These are phyloP conservation scores for Pseudocercospora vitis DNA, from an alignment of 2,329 filamentous ascomycete species.

Conservation along the genomic window DNA sequence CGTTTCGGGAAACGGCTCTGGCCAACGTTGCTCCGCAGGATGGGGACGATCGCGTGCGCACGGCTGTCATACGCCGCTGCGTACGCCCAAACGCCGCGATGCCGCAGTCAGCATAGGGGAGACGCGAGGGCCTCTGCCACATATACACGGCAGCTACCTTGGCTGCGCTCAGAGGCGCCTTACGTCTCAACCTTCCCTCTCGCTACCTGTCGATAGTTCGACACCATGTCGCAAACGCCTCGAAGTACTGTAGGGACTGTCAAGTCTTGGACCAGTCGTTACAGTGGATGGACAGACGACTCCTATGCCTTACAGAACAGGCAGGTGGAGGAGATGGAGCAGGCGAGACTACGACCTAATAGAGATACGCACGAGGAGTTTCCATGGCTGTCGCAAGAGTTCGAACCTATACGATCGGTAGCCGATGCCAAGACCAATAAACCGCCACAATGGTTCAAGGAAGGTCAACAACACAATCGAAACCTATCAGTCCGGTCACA, in stretches of 20 bases:
- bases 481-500: slow-evolving; percentile 25
- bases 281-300: slow-evolving; percentile 33
- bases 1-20: slow-evolving; percentile 8
- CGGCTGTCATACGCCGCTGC: slow-evolving; percentile 19
- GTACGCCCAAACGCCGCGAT: slow-evolving; percentile 9
- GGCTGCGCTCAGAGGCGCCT: slow-evolving; percentile 14
- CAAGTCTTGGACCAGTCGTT: slow-evolving; percentile 37
- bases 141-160: slow-evolving; percentile 25
- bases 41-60: slow-evolving; percentile 15
- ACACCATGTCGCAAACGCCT: slow-evolving; percentile 34
- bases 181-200: slow-evolving; percentile 14
- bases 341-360: slow-evolving; percentile 29
- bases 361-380: slow-evolving; percentile 33
- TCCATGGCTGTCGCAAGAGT: slow-evolving; percentile 37
- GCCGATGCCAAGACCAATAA: slow-evolving; percentile 25
- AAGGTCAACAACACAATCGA: slow-evolving; percentile 32
- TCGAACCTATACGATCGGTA: slow-evolving; percentile 33
- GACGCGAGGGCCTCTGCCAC: slow-evolving; percentile 11
- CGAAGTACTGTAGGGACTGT: slow-evolving; percentile 35
- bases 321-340: slow-evolving; percentile 34
- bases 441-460: slow-evolving; percentile 36
- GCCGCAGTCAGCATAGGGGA: slow-evolving; percentile 15
- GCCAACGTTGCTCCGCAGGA: slow-evolving; percentile 8
- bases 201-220: slow-evolving; percentile 9
- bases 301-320: slow-evolving; percentile 26